Percentiles rank a stretch among this genome's conserved stretches.
Conservation (phyloP, 352 stramenopile genomes). For the Phytophthora europaea region DNA sequence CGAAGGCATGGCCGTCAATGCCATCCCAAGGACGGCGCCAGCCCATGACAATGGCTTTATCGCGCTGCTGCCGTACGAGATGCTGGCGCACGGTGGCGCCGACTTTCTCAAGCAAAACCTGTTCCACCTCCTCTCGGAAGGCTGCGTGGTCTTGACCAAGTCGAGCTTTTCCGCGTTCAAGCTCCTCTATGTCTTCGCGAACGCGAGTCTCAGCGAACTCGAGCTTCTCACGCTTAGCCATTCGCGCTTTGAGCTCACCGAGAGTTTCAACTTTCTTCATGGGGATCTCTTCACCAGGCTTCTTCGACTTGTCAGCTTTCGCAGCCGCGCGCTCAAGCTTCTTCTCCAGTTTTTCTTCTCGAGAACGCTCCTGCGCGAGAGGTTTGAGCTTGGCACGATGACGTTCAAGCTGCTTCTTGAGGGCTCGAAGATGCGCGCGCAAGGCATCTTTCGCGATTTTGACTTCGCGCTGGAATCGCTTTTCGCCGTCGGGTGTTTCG, state of each 20-base stretch:
- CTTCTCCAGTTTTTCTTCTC: slow-evolving; percentile 32
- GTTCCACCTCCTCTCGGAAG: slow-evolving; percentile 73
- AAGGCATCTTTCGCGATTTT: slow-evolving; percentile 53
- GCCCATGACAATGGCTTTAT: slow-evolving; percentile 67
- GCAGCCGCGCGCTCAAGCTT: slow-evolving; percentile 25
- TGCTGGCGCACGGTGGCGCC: slow-evolving; percentile 59
- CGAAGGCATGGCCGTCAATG: slow-evolving; percentile 65
- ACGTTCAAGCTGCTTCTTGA: slow-evolving; percentile 53
- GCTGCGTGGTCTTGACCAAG: slow-evolving; percentile 61
- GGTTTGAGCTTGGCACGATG: slow-evolving; percentile 40
- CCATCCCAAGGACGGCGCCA: slow-evolving; percentile 78
- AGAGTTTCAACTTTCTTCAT: slow-evolving; percentile 34
- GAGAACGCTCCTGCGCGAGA: slow-evolving; percentile 25
- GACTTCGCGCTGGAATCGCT: slow-evolving; percentile 75
- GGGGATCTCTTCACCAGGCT: not conserved
- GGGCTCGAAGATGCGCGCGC: slow-evolving; percentile 43
- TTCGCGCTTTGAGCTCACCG: slow-evolving; percentile 45
- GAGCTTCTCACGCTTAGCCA: slow-evolving; percentile 49
- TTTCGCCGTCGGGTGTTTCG: slow-evolving; percentile 63
- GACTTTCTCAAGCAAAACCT: slow-evolving; percentile 60
- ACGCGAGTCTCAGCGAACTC: slow-evolving; percentile 53
- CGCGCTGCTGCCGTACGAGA: slow-evolving; percentile 68
- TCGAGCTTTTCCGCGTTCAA: slow-evolving; percentile 50
- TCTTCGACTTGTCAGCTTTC: slow-evolving; percentile 29
- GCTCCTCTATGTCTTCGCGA: slow-evolving; percentile 49